Percentiles rank a stretch among this genome's conserved stretches.
Evolutionary conservation across 352 stramenopile genomes (phyloP).

Genomic region (Plasmopara halstedii): DNA sequence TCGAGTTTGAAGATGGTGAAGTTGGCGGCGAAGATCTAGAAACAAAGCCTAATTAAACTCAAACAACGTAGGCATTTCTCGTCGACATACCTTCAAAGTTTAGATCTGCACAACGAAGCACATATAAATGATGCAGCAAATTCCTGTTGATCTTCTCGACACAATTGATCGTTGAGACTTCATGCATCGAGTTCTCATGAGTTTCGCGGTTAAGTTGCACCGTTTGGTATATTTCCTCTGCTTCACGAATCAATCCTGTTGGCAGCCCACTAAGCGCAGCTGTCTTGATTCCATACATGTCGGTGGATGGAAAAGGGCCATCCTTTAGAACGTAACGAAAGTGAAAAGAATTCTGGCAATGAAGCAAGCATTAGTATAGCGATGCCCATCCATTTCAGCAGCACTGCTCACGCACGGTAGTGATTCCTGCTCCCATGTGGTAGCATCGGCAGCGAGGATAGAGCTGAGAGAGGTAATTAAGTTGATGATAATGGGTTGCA

Average conservation of each 20-base stretch:
- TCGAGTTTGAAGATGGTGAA: constrained; percentile 59
- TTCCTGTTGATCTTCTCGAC: constrained; percentile 30
- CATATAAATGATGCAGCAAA: constrained; percentile 68
- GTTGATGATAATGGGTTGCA: constrained; percentile 84
- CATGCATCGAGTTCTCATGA: constrained; percentile 5
- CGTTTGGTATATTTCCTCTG: constrained; percentile 36
- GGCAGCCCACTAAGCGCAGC: constrained; percentile 71
- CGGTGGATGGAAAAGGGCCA: constrained; percentile 41
- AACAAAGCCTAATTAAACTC: neutral
- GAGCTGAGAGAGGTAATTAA: constrained; percentile 53
- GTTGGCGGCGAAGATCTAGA: constrained; percentile 45
- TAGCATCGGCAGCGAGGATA: constrained; percentile 67
- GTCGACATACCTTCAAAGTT: constrained; percentile 36
- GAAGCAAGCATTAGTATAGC: neutral
- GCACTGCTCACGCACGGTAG: constrained; percentile 25
- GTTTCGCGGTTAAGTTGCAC: constrained; percentile 16
- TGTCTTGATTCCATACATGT: constrained; percentile 81
- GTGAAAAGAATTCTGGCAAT: constrained; percentile 34
- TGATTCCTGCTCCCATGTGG: constrained; percentile 47
- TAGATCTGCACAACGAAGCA: constrained; percentile 52
- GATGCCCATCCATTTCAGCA: neutral
- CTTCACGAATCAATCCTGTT: constrained; percentile 45
- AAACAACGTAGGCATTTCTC: neutral
- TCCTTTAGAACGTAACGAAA: constrained; percentile 67
- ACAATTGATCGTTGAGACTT: constrained; percentile 4